Evolutionary conservation across 129 eudicot species (phyloP).

Genomic region (Mikania micrantha): DNA sequence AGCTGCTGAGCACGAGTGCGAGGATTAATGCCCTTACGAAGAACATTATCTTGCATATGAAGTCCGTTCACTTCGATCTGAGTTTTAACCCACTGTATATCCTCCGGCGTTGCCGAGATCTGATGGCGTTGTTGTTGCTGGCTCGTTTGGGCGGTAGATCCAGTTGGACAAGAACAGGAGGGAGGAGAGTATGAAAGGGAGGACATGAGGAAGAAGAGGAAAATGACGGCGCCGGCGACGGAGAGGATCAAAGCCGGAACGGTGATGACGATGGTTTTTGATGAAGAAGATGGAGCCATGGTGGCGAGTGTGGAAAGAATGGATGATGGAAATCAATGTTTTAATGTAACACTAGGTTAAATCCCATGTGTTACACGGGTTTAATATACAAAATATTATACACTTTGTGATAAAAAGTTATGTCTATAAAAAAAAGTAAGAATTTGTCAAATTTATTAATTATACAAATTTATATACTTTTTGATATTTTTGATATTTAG

Average conservation of each 20-base stretch:
- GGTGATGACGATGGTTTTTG: constrained; percentile 59
- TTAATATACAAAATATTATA: too few species aligned
- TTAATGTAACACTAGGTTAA: too few species aligned
- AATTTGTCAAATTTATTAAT: too few species aligned
- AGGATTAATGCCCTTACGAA: constrained; percentile 94
- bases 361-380: too few species aligned
- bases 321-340: neutral
- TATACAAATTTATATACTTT: too few species aligned
- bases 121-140: constrained; percentile 12
- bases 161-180: constrained; percentile 46
- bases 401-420: too few species aligned
- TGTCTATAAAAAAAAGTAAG: too few species aligned
- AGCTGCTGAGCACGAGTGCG: constrained; percentile 89
- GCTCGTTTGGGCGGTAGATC: constrained; percentile 8
- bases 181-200: constrained; percentile 38
- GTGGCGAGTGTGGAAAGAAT: constrained; percentile 16
- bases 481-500: too few species aligned
- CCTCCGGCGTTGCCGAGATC: constrained; percentile 53
- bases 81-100: constrained; percentile 66
- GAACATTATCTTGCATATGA: constrained; percentile 80
- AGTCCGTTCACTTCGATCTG: constrained; percentile 74
- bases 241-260: constrained; percentile 63
- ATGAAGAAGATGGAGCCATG: constrained; percentile 44
- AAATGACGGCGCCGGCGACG: constrained; percentile 52
- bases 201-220: constrained; percentile 50